Percentiles rank a stretch among this genome's conserved stretches.
Evolutionary conservation across 495 filamentous ascomycete species (phyloP).

Genomic region (Pseudoneurospora amorphoporcata): DNA sequence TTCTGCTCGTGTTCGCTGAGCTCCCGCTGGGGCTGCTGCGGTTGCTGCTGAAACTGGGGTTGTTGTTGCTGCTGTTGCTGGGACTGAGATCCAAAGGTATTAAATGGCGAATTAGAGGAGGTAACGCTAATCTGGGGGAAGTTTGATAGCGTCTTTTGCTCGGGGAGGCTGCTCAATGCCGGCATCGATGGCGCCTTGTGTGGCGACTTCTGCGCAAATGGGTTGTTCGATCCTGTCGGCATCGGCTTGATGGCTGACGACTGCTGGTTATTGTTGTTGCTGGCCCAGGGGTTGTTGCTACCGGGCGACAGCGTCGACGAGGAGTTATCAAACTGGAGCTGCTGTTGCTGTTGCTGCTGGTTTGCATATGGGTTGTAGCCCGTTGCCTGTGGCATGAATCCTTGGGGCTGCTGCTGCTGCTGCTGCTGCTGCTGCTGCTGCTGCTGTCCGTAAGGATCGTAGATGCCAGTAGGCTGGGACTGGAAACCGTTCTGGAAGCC

Average conservation of each 20-base stretch:
- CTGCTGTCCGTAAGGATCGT: constrained; percentile 39
- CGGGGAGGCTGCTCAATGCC: constrained; percentile 57
- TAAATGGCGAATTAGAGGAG: constrained; percentile 4
- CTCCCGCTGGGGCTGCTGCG: constrained; percentile 41
- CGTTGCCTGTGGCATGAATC: constrained; percentile 61
- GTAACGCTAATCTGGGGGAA: constrained; percentile 18
- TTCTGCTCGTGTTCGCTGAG: constrained; percentile 69
- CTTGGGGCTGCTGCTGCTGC: constrained; percentile 38
- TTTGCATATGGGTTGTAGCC: constrained; percentile 68
- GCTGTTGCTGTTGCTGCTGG: constrained; percentile 40
- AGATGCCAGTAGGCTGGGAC: constrained; percentile 23
- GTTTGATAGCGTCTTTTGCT: constrained; percentile 54
- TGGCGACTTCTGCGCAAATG: constrained; percentile 57
- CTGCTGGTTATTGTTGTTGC: constrained; percentile 36
- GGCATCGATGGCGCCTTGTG: constrained; percentile 47
- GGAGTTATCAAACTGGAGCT: constrained; percentile 37
- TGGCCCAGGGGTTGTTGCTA: constrained; percentile 78
- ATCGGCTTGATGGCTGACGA: constrained; percentile 41
- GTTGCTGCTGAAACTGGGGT: constrained; percentile 29
- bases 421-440: constrained; percentile 37
- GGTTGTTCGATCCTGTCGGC: constrained; percentile 91
- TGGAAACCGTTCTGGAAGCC: constrained; percentile 39
- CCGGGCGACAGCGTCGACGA: constrained; percentile 54
- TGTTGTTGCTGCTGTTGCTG: constrained; percentile 16
- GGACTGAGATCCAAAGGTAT: constrained; percentile 13